Conservation (phyloP, 78 protist species). For the Polysphondylium violaceum region DNA sequence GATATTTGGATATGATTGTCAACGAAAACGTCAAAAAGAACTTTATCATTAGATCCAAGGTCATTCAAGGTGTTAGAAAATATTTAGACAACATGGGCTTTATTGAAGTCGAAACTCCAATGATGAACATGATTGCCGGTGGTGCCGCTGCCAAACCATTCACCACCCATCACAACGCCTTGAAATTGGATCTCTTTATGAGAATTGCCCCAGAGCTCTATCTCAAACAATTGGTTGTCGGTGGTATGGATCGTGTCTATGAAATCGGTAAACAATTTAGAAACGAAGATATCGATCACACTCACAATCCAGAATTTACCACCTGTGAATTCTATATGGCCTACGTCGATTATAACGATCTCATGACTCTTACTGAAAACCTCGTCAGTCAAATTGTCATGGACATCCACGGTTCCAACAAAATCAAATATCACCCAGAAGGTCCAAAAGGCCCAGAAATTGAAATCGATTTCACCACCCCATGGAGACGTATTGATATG, state of each 20-base stretch:
- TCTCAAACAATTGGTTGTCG: conserved; percentile 99
- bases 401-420: conserved; percentile 81
- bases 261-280: conserved; percentile 99
- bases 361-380: conserved; percentile 97
- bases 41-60: conserved; percentile 89
- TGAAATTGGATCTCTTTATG: conserved; percentile 96
- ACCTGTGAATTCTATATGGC: conserved; percentile 99
- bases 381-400: conserved; percentile 85
- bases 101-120: conserved; percentile 99
- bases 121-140: conserved; percentile 98
- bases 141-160: conserved; percentile 99
- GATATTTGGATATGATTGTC: conserved; percentile 98
- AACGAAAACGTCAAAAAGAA: conserved; percentile 84
- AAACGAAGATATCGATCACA: conserved; percentile 99
- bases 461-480: conserved; percentile 98
- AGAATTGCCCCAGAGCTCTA: conserved; percentile 99
- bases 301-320: conserved; percentile 99
- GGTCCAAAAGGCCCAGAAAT: conserved; percentile 71
- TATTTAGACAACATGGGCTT: conserved; percentile 90
- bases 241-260: conserved; percentile 99
- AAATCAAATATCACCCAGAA: conserved; percentile 86
- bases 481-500: conserved; percentile 96
- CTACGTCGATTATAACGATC: conserved; percentile 99
- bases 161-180: conserved; percentile 98
- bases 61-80: conserved; percentile 92